Conservation (phyloP, 2,329 filamentous ascomycete species). For the Epichloe aotearoae region DNA sequence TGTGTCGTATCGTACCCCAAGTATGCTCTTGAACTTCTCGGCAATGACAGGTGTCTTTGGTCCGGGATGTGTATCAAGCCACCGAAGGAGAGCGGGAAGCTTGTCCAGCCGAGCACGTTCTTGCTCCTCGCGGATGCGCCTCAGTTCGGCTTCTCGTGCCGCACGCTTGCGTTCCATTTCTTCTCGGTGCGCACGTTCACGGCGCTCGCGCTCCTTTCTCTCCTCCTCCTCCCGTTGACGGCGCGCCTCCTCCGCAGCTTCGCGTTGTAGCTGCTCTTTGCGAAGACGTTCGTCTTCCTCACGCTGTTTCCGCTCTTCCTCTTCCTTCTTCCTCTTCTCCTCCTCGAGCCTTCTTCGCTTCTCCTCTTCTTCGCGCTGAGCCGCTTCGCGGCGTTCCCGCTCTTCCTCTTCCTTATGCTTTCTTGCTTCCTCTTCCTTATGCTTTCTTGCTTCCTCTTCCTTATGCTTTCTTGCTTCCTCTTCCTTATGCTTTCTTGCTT, state of each 20-base stretch:
- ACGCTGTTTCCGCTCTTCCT: conserved; percentile 24
- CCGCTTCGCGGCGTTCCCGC: conserved; percentile 21
- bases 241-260: conserved; percentile 35
- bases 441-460: conserved; percentile 17
- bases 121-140: conserved; percentile 38
- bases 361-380: conserved; percentile 25
- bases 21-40: conserved; percentile 40
- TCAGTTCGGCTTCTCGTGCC: conserved; percentile 37
- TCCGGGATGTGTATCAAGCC: conserved; percentile 41
- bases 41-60: conserved; percentile 38
- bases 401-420: conserved; percentile 19
- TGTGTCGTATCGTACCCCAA: conserved; percentile 51
- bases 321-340: conserved; percentile 25
- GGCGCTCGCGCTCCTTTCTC: conserved; percentile 35
- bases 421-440: conserved; percentile 20
- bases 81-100: conserved; percentile 46
- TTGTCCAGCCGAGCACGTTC: conserved; percentile 41
- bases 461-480: conserved; percentile 20
- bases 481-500: conserved; percentile 19
- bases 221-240: conserved; percentile 39
- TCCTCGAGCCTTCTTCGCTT: conserved; percentile 22
- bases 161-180: conserved; percentile 35
- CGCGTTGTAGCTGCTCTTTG: conserved; percentile 31
- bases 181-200: conserved; percentile 28
- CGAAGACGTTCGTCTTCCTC: conserved; percentile 33